These are phyloP conservation scores for Boechera stricta DNA, from an alignment of 345 rosid species.

Conservation along the genomic window DNA sequence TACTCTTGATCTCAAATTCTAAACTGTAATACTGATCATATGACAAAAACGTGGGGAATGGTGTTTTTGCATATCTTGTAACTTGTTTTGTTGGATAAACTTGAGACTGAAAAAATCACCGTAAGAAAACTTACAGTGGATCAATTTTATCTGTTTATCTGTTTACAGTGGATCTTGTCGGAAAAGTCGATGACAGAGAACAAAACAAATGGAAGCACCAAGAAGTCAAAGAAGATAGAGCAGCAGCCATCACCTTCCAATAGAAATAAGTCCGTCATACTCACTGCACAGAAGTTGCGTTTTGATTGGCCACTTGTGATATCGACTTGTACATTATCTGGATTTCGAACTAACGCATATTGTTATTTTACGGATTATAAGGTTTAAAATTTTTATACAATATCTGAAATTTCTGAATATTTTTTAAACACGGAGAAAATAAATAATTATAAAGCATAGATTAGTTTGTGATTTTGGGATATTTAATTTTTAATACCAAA, in stretches of 20 bases:
- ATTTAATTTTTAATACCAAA: too few species aligned
- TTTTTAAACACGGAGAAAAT: neutral
- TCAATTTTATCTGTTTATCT: too few species aligned
- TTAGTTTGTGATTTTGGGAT: neutral
- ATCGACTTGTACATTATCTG: conserved; percentile 18
- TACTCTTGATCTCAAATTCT: neutral
- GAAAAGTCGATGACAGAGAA: conserved; percentile 25
- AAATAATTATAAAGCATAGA: neutral
- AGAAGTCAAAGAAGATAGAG: conserved; percentile 18
- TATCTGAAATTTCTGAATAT: neutral
- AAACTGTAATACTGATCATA: neutral
- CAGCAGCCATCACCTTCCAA: neutral
- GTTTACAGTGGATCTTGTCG: conserved; percentile 24
- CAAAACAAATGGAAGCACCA: conserved; percentile 24
- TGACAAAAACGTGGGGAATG: neutral
- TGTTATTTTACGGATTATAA: neutral
- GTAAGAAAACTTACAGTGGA: too few species aligned
- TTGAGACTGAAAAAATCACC: neutral
- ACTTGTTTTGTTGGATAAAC: conserved; percentile 1
- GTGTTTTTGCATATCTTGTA: neutral
- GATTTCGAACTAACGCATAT: neutral
- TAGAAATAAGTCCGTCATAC: conserved; percentile 17
- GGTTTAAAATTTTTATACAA: neutral
- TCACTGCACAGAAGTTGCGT: neutral
- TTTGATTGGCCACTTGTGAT: conserved; percentile 24